Evolutionary conservation across 768 basidiomycete genomes (phyloP).

Genomic region (Favolaschia claudopus): DNA sequence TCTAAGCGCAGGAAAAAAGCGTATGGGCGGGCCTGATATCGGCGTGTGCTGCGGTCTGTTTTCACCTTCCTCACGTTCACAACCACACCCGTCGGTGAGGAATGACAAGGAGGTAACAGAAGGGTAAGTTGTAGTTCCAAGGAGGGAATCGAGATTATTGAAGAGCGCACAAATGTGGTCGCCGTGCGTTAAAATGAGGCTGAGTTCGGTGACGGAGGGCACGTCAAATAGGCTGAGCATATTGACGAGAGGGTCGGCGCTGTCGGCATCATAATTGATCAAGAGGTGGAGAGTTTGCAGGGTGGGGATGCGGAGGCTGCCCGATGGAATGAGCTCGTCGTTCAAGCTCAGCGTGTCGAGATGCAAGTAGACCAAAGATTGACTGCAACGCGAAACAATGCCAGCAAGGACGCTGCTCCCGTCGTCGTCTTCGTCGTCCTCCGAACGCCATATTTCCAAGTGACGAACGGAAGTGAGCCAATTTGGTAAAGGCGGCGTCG

Average conservation of each 20-base stretch:
- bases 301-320: neutral
- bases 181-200: neutral
- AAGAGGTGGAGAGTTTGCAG: neutral
- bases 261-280: neutral
- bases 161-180: neutral
- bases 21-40: neutral
- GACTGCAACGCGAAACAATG: neutral
- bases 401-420: neutral
- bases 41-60: neutral
- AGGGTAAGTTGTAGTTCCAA: too few relatives aligned
- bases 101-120: slow-evolving; percentile 6
- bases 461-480: neutral
- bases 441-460: neutral
- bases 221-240: neutral
- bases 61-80: neutral
- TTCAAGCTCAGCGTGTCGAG: neutral
- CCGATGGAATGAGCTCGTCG: too few relatives aligned
- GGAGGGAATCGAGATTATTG: neutral
- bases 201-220: neutral
- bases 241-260: neutral
- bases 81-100: neutral
- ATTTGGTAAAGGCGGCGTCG: neutral
- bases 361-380: neutral
- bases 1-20: neutral
- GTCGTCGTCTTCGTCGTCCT: neutral